Conservation (phyloP, 345 rosid species). For the Angophora floribunda region DNA sequence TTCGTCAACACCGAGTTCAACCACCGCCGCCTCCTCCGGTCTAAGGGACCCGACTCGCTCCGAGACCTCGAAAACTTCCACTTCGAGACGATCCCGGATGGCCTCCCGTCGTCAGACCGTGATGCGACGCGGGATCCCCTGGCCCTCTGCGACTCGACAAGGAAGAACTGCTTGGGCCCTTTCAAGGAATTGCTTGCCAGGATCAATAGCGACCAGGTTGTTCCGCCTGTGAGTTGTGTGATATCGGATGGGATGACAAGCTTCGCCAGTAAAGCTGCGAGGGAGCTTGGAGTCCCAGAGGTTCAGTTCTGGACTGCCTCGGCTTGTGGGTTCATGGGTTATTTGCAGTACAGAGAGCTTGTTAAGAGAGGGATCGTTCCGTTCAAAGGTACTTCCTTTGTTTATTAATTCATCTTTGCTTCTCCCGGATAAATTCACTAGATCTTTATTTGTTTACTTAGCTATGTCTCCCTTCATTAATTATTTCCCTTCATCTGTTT, state of each 20-base stretch:
- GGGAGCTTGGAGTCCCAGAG: slow-evolving; percentile 11
- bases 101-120: slow-evolving; percentile 9
- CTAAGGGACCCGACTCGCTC: slow-evolving; percentile 2
- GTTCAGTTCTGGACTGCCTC: slow-evolving; percentile 23
- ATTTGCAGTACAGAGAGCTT: slow-evolving; percentile 16
- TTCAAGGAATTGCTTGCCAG: slow-evolving; percentile 5
- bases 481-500: background rate
- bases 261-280: slow-evolving; percentile 10
- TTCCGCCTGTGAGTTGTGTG: slow-evolving; percentile 14
- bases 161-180: slow-evolving; percentile 3
- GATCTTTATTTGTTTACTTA: background rate
- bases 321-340: slow-evolving; percentile 21
- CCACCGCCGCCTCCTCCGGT: slow-evolving; percentile 8
- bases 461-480: background rate
- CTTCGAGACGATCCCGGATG: slow-evolving; percentile 16
- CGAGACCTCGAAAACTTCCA: background rate
- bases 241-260: slow-evolving; percentile 17
- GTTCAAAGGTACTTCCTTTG: slow-evolving; percentile 9
- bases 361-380: slow-evolving; percentile 19
- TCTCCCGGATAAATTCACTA: background rate
- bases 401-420: background rate
- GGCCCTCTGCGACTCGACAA: background rate
- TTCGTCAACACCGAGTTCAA: slow-evolving; percentile 23
- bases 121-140: slow-evolving; percentile 3
- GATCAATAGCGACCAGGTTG: background rate